These are phyloP conservation scores for Ophiostoma sp. DNA, from an alignment of 2,329 filamentous ascomycete species.

Conservation along the genomic window DNA sequence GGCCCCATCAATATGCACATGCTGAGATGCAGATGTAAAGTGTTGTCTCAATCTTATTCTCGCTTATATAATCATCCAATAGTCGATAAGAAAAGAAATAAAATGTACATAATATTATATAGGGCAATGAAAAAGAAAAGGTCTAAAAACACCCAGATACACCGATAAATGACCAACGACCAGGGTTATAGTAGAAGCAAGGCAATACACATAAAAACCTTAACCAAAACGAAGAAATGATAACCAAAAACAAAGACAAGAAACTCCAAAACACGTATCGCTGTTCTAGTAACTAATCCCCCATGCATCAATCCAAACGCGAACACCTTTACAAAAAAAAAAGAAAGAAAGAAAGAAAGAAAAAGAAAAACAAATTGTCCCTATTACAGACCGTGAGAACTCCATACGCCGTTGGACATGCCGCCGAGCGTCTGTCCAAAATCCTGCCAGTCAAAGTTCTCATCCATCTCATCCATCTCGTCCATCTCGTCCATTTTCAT, in stretches of 20 bases:
- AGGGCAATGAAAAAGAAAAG: background rate
- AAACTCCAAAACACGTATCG: background rate
- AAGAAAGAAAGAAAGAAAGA: background rate
- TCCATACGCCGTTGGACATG: slow-evolving; percentile 30
- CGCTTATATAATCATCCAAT: background rate
- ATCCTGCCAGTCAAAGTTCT: slow-evolving; percentile 37
- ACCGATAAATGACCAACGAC: background rate
- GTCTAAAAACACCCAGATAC: background rate
- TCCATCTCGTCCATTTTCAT: slow-evolving; percentile 39
- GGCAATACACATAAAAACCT: background rate
- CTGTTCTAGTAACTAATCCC: background rate
- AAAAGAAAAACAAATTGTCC: background rate
- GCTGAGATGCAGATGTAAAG: too few relatives aligned
- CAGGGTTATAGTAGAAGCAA: slow-evolving; percentile 1
- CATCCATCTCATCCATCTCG: slow-evolving; percentile 38
- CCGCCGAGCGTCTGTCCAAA: slow-evolving; percentile 37
- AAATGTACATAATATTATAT: background rate
- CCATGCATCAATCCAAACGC: background rate
- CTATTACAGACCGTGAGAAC: slow-evolving; percentile 25
- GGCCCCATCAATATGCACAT: too few relatives aligned
- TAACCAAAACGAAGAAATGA: background rate
- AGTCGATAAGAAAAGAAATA: background rate
- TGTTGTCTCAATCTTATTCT: background rate
- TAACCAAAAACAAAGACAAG: background rate
- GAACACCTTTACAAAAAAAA: background rate